Conservation (phyloP, 2,329 filamentous ascomycete species). For the Penicillium verrucosum region DNA sequence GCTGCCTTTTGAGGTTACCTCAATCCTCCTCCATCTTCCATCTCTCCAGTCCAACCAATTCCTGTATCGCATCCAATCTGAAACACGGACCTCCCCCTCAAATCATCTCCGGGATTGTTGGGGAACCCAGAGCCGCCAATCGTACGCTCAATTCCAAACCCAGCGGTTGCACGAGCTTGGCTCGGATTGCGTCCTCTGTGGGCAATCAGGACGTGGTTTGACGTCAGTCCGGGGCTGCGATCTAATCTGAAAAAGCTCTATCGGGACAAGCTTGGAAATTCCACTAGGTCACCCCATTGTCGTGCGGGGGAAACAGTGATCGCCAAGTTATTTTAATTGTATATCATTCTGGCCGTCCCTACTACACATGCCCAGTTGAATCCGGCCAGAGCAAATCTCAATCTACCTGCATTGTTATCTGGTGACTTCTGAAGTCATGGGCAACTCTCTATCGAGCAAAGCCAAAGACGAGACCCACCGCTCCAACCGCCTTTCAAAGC, state of each 20-base stretch:
- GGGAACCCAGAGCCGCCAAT: constrained; percentile 22
- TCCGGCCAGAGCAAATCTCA: constrained; percentile 9
- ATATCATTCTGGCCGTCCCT: constrained; percentile 7
- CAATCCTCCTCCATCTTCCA: constrained; percentile 8
- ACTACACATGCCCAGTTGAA: constrained; percentile 3
- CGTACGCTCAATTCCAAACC: constrained; percentile 19
- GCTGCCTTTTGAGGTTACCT: constrained; percentile 13
- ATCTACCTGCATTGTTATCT: constrained; percentile 10
- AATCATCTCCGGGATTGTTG: constrained; percentile 19
- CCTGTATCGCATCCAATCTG: constrained; percentile 21
- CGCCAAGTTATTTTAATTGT: constrained; percentile 5
- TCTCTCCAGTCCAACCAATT: constrained; percentile 22
- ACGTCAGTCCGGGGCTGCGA: constrained; percentile 24
- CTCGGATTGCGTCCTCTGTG: constrained; percentile 20
- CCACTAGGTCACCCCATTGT: constrained; percentile 6
- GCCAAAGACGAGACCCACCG: constrained; percentile 33
- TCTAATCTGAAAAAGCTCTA: constrained; percentile 17
- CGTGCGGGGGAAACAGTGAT: constrained; percentile 8
- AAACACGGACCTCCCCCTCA: constrained; percentile 18
- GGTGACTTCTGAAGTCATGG: constrained; percentile 29
- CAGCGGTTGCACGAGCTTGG: constrained; percentile 19
- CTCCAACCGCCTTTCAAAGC: constrained; percentile 39
- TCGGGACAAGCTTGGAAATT: not conserved
- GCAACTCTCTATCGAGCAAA: constrained; percentile 35
- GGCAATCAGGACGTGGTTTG: constrained; percentile 22